A percentile compares a stretch with the other conserved stretches of the same genome.
Evolutionary conservation across 257 asterid genomes (phyloP).

Genomic region (Thymus quinquecostatus): DNA sequence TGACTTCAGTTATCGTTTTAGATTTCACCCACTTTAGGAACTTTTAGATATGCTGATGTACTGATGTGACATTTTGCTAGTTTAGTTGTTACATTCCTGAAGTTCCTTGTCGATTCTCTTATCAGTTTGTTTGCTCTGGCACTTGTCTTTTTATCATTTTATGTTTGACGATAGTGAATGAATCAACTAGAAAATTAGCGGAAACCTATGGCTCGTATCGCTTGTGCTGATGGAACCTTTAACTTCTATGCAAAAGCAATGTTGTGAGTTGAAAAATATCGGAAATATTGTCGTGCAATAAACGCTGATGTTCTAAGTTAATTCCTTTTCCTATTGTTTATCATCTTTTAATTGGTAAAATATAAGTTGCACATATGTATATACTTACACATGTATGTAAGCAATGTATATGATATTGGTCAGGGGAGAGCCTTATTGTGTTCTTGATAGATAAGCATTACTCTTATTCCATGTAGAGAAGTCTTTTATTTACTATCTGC

Average conservation of each 20-base stretch:
- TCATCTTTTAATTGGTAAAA: background rate
- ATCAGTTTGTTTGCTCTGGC: slow-evolving; percentile 7
- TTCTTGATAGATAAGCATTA: background rate
- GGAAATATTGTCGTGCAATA: background rate
- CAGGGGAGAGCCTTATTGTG: slow-evolving; percentile 3
- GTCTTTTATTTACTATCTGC: background rate
- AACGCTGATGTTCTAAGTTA: slow-evolving; percentile 5
- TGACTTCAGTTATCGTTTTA: background rate
- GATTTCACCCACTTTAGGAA: background rate
- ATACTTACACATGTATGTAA: background rate
- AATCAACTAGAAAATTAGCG: slow-evolving; percentile 5
- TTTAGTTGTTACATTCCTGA: background rate
- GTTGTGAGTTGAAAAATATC: background rate
- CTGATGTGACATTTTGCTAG: background rate
- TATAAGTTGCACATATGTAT: background rate
- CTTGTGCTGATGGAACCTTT: slow-evolving; percentile 2
- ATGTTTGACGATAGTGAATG: background rate
- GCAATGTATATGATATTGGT: background rate
- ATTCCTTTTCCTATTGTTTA: background rate
- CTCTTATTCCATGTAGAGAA: background rate
- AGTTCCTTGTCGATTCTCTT: background rate
- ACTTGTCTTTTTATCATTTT: slow-evolving; percentile 1
- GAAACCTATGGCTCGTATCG: background rate
- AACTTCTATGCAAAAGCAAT: slow-evolving; percentile 6
- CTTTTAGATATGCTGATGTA: background rate